Base-by-base conservation (phyloP, 129 eudicot species). In the Cynara cardunculus region DNA sequence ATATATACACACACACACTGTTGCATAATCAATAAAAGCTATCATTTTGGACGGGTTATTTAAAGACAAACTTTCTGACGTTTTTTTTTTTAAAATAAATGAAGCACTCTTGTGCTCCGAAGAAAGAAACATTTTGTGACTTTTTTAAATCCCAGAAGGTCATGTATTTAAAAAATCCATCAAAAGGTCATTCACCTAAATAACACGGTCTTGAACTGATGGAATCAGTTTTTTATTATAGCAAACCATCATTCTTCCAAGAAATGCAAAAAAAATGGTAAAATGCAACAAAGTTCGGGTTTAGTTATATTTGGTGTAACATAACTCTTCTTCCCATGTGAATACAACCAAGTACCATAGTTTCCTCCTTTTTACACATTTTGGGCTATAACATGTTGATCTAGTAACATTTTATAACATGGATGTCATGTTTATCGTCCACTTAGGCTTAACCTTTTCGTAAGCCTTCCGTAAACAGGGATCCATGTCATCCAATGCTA, bases 171-270 rank as follows among this genome's bases (percentile, higher is more conserved):
- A 6, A 56, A 18, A 18, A 18, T 0, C 13, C 2, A 41, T n/a
- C 24, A 56, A 56, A 16, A 56, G 24, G 65, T 5, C n/a, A 49
- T 16, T 49, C 62, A 16, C 21, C 61, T 16, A 53, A 18, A 56
- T n/a, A 18, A 56, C 65, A 24, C 7, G 24, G 5, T 53, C 18
- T 53, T 53, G 24, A 53, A 53, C 64, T 24, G 18, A 0, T 56
- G 65, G 65, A n/a, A 56, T 56, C 2, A 22, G 14, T 0, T 70
- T 25, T 8, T 18, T 28, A 25, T 25, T 75, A 8, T 21, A 21
- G 30, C 32, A 76, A 31, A 76, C 66, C 80, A 76, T 64, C 59
- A 64, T 62, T 22, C 28, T 76, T 18, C 28, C 24, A 53, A 62
- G 1, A 62, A 62, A 21, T 62, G 69, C 27, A 62, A 62, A 8